These are phyloP conservation scores for Lachnellula subtilissima DNA, from an alignment of 2,329 filamentous ascomycete species.

Conservation along the genomic window DNA sequence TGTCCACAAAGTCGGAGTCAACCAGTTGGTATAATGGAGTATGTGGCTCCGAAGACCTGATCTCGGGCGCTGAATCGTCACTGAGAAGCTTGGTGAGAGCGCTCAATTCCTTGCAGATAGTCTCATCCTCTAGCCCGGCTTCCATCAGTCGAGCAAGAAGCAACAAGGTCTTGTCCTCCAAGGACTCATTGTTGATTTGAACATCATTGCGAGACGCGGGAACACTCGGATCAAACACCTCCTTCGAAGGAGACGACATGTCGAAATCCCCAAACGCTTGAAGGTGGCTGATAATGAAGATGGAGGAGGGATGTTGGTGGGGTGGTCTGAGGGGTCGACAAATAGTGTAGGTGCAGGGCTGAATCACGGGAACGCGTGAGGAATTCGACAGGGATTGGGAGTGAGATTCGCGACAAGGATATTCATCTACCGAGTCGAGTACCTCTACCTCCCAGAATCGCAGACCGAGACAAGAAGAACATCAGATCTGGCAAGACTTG, in stretches of 20 bases:
- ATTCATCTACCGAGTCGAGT: background rate
- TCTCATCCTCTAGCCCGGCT: conserved; percentile 76
- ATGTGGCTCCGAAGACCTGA: conserved; percentile 26
- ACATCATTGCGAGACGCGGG: conserved; percentile 5
- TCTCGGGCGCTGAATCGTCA: conserved; percentile 37
- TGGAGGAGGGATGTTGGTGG: background rate
- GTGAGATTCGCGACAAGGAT: background rate
- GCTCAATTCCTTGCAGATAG: conserved; percentile 57
- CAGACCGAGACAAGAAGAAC: background rate
- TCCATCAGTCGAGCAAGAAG: conserved; percentile 88
- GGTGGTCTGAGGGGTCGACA: background rate
- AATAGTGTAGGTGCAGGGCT: background rate
- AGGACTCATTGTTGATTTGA: conserved; percentile 20
- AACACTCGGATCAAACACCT: conserved; percentile 20
- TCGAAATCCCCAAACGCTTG: background rate
- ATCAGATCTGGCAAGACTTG: background rate
- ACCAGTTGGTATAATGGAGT: conserved; percentile 49
- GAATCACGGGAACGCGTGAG: conserved; percentile 19
- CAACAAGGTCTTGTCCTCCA: conserved; percentile 29
- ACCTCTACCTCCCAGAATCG: background rate
- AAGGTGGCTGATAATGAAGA: background rate
- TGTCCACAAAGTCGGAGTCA: conserved; percentile 73
- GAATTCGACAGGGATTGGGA: background rate
- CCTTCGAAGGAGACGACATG: conserved; percentile 6
- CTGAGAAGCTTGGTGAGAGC: conserved; percentile 55